Evolutionary conservation across 1,284 basidiomycete genomes (phyloP), one percentile per base, ranked within the genome.

Genomic region (Ustilago crameri): DNA sequence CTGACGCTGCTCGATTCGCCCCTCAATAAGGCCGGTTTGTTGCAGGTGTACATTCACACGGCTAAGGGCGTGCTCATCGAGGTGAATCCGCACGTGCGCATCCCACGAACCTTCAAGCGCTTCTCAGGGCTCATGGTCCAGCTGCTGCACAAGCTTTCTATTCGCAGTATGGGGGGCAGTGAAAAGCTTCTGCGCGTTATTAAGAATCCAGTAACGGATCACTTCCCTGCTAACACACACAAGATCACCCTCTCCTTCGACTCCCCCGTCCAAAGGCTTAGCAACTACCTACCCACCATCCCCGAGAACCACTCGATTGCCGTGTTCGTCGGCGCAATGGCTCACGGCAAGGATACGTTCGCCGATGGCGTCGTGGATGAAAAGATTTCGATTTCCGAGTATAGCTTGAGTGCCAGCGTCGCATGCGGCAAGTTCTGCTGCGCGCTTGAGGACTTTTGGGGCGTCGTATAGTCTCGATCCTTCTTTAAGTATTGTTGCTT

Each of bases 51-150:
- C 86, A 97, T 99, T 68, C 95, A 98, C 86, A 99, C 95, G 8
- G 92, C 93, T 24, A 93, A 92, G 80, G 95, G 95, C 46, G 93
- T 96, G 18, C 88, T 99, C 48, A 98, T 99, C 84, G 96, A 99
- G 85, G 93, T 99, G 74, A 98, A 99, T 84, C 95, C 95, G 7
- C 91, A 93, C 84, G 94, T 99, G 26, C 89, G 95, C 67, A 99
- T 99, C 80, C 95, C 95, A 10, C 88, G 95, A 69, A 99, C 95
- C 8, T 98, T 99, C 85, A 99, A 99, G 86, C 90, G 95, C 8
- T 99, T 99, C 86, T 93, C 92, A 61, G 95, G 95, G 37, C 86
- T 99, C 63, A 99, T 99, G 96, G 95, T 99, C 2, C 95, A 99
- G 90, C 88, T 99, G 3, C 87, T 99, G 10, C 96, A 98, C 86